Evolutionary conservation across 2,329 filamentous ascomycete species (phyloP), one percentile per base, ranked within the genome.

Genomic region (Cercospora sp.): DNA sequence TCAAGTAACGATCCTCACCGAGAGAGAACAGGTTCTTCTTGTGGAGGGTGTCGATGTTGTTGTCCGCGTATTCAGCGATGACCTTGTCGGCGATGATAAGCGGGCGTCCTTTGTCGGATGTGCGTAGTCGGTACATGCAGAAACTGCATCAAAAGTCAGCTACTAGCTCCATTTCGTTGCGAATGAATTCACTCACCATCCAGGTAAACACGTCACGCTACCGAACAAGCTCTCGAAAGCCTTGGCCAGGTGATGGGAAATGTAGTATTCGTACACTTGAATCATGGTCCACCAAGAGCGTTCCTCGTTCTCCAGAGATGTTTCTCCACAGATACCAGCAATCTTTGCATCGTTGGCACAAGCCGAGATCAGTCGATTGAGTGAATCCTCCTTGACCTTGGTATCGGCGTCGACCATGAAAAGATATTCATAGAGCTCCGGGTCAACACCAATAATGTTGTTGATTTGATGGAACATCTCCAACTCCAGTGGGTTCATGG

Each of bases 401-500:
- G 95, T 99, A 86, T 99, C 95, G 76, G 95, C 95, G 81, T 99
- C 95, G 70, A 99, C 91, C 94, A 97, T 97, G 73, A 99, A 86
- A 64, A 98, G 85, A 76, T 97, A 99, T 80, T 99, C 95, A 79
- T 99, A 99, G 16, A 99, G 86, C 79, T 97, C 94, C 2, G 95
- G 95, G 75, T 99, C 94, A 16, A 99, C 95, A 75, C 95, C 95
- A 71, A 99, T 99, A 74, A 99, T 92, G 79, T 99, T 99, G 86
- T 97, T 97, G 84, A 99, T 93, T 80, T 99, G 95, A 78, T 99
- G 95, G 84, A 97, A 98, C 86, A 98, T 97, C 80, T 99, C 95
- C 57, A 99, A 84, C 79, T 99, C 95, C 12, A 99, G 88, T 16
- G 95, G 95, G 71, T 90, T 95, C 95, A 99, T 99, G 0, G 94